A percentile compares a stretch with the other conserved stretches of the same genome.
These are phyloP conservation scores for Starmerella vaccinii DNA, from an alignment of 805 yeast genomes.

Conservation along the genomic window DNA sequence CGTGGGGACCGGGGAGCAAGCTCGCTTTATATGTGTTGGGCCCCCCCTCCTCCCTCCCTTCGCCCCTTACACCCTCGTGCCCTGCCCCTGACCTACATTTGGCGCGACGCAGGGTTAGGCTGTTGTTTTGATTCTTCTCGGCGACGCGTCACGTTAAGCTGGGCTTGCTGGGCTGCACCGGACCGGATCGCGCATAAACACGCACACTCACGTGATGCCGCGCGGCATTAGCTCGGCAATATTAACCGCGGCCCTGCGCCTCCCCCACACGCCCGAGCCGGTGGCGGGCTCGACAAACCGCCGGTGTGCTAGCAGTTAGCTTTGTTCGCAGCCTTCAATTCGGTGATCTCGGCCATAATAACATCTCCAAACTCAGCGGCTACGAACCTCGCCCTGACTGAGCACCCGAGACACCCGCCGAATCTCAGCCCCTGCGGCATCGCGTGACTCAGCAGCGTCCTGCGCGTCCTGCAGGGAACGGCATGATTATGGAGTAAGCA, in stretches of 20 bases:
- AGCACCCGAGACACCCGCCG: too few relatives aligned
- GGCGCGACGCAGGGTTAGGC: neutral
- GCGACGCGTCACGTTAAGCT: slow-evolving; percentile 3
- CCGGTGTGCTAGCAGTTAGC: too few relatives aligned
- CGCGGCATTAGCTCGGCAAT: neutral
- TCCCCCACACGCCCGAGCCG: too few relatives aligned
- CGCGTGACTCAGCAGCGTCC: neutral
- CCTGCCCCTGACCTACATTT: slow-evolving; percentile 3
- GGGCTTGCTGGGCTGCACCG: neutral
- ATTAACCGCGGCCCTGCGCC: too few relatives aligned
- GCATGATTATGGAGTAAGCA: slow-evolving; percentile 4
- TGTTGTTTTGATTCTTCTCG: slow-evolving; percentile 3
- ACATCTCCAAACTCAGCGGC: too few relatives aligned
- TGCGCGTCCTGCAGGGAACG: neutral
- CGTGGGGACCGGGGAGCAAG: neutral
- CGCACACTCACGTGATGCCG: neutral
- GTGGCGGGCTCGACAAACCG: too few relatives aligned
- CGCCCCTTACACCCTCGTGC: neutral
- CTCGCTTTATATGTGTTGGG: slow-evolving; percentile 4
- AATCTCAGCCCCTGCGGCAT: neutral
- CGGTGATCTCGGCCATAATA: too few relatives aligned
- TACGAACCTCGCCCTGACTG: too few relatives aligned
- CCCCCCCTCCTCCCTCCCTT: too few relatives aligned
- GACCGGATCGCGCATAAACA: neutral
- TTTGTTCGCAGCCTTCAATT: too few relatives aligned